A percentile compares a stretch with the other conserved stretches of the same genome.
Conservation (phyloP, 75 land plant genomes). For the Ceratopteris richardii region DNA sequence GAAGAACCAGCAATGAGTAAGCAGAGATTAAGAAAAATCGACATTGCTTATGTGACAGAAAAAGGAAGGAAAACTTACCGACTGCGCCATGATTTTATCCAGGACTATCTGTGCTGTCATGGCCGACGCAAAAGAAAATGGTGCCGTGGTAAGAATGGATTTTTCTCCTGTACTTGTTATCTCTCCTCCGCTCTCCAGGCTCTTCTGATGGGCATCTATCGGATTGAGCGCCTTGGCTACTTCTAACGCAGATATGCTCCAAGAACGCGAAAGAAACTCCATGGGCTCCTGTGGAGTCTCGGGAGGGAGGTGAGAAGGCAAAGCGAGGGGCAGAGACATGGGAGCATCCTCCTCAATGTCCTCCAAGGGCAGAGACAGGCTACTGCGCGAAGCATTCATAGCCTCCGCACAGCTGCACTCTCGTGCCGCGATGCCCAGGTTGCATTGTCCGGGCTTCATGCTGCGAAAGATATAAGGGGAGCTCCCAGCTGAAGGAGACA, state of each 20-base stretch:
- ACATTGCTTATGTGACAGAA: neutral
- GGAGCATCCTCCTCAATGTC: slow-evolving; percentile 61
- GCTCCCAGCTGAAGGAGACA: too few relatives aligned
- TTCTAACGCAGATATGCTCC: slow-evolving; percentile 82
- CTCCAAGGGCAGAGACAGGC: slow-evolving; percentile 25
- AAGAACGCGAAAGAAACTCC: slow-evolving; percentile 87
- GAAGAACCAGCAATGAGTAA: too few relatives aligned
- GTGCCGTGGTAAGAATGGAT: slow-evolving; percentile 17
- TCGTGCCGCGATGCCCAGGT: too few relatives aligned
- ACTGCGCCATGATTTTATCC: slow-evolving; percentile 78
- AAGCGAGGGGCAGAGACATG: slow-evolving; percentile 21
- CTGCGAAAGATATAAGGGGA: neutral
- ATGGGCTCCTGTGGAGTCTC: slow-evolving; percentile 87
- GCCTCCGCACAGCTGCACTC: neutral
- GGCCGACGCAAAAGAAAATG: slow-evolving; percentile 67
- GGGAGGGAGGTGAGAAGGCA: slow-evolving; percentile 40
- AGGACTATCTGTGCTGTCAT: slow-evolving; percentile 81
- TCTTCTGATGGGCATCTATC: slow-evolving; percentile 10
- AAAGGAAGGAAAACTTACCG: slow-evolving; percentile 38
- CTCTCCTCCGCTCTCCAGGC: neutral
- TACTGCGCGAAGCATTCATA: neutral
- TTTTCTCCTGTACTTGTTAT: slow-evolving; percentile 7
- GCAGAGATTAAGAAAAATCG: neutral
- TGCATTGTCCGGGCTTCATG: neutral
- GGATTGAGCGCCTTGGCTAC: slow-evolving; percentile 55